A percentile compares a stretch with the other conserved stretches of the same genome.
phyloP scores from a whole-genome alignment of 2,329 filamentous ascomycete species.

The Clonostachys solani region DNA sequence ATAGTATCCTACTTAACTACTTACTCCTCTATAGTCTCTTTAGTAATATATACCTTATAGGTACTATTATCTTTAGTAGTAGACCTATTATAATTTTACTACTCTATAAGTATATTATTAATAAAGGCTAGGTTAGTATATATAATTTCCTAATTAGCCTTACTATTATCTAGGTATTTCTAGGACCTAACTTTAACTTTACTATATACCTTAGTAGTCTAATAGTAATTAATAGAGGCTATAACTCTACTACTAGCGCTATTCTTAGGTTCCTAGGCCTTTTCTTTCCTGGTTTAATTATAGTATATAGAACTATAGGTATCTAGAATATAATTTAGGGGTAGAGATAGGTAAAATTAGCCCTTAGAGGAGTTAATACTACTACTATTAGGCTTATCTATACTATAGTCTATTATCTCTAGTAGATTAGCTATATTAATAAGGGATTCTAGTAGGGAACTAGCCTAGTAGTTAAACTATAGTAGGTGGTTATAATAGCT shows the following conservation, averaged over 20 bases:
- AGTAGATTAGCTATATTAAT: constrained; percentile 1
- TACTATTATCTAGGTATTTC: too few species aligned
- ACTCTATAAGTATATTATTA: background rate
- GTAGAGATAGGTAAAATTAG: too few species aligned
- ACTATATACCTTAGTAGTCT: constrained; percentile 1
- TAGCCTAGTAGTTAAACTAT: constrained; percentile 1
- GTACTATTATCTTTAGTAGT: background rate
- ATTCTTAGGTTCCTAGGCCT: constrained; percentile 1
- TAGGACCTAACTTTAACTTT: too few species aligned
- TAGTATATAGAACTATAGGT: constrained; percentile 1
- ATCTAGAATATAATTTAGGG: background rate
- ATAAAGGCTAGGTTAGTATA: background rate
- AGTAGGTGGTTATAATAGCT: background rate
- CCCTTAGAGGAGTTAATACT: background rate
- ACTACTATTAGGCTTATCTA: background rate
- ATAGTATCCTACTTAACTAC: background rate
- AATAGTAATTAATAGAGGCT: constrained; percentile 4
- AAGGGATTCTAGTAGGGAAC: constrained; percentile 2
- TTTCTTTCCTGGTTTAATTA: constrained; percentile 2
- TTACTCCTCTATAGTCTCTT: background rate
- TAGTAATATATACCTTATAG: background rate
- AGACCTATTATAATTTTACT: background rate
- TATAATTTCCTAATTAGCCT: constrained; percentile 1
- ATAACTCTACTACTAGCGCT: constrained; percentile 1
- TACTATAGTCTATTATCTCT: background rate